phyloP scores from a whole-genome alignment of 805 yeast genomes.

The Maudiozyma saulgeensis region DNA sequence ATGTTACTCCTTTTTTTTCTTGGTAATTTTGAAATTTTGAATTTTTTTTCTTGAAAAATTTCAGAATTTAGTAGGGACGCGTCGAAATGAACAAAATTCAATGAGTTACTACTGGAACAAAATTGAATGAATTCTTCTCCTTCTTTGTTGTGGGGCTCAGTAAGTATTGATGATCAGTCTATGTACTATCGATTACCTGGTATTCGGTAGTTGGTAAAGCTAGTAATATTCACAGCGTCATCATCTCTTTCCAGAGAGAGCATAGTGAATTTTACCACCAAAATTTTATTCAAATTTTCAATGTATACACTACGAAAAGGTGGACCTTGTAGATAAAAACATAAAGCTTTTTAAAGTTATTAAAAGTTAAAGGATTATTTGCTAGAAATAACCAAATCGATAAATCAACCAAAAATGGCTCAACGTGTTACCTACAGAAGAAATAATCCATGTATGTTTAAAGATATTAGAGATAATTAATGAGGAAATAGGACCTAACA shows the following conservation, averaged over 20 bases:
- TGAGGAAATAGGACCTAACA: background rate
- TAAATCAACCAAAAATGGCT: conserved; percentile 62
- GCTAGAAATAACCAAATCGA: conserved; percentile 1
- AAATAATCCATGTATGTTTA: conserved; percentile 93
- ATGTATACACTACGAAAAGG: background rate
- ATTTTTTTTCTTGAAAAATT: background rate
- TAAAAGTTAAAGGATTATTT: background rate
- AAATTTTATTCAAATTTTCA: background rate
- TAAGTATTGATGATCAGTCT: too few relatives aligned
- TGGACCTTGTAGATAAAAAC: background rate
- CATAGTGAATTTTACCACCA: background rate
- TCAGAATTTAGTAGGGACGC: background rate
- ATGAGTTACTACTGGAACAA: too few relatives aligned
- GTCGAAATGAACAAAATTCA: too few relatives aligned
- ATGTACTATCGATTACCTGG: too few relatives aligned
- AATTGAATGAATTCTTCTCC: too few relatives aligned
- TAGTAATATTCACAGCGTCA: too few relatives aligned
- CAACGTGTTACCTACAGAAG: conserved; percentile 99
- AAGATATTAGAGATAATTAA: background rate
- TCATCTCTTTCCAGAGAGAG: too few relatives aligned
- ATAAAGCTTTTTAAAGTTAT: background rate
- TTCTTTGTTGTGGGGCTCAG: too few relatives aligned
- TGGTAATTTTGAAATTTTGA: background rate
- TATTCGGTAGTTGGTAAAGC: too few relatives aligned
- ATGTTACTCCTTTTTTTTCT: background rate